These are phyloP conservation scores for Onygena corvina DNA, from an alignment of 2,329 filamentous ascomycete genomes.

Conservation along the genomic window DNA sequence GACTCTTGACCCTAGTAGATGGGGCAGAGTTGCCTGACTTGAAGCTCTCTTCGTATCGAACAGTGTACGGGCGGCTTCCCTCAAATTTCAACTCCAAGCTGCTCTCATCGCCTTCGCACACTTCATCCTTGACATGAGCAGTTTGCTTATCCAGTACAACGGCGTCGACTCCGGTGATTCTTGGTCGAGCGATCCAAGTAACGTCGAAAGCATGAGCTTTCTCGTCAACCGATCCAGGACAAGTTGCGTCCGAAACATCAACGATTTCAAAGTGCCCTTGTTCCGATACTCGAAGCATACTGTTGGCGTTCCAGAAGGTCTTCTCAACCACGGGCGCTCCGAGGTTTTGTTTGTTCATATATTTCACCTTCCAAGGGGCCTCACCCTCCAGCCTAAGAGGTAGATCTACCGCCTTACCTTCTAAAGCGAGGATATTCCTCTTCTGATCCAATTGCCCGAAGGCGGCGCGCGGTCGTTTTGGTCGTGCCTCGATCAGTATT, in stretches of 20 bases:
- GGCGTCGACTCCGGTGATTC: conserved; percentile 47
- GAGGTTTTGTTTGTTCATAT: conserved; percentile 53
- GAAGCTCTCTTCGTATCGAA: conserved; percentile 69
- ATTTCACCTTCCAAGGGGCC: conserved; percentile 69
- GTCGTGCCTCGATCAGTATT: conserved; percentile 70
- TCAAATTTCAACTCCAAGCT: conserved; percentile 67
- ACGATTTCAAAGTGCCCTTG: conserved; percentile 70
- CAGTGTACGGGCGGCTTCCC: conserved; percentile 70
- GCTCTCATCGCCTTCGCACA: conserved; percentile 93
- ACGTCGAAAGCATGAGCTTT: conserved; percentile 65
- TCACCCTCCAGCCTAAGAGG: conserved; percentile 79
- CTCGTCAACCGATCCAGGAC: conserved; percentile 67
- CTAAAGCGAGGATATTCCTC: conserved; percentile 60
- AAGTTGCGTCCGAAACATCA: conserved; percentile 64
- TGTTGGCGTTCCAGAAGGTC: conserved; percentile 48
- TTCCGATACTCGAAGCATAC: conserved; percentile 51
- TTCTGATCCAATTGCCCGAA: conserved; percentile 81
- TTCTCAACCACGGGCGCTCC: conserved; percentile 39
- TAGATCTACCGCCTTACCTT: conserved; percentile 59
- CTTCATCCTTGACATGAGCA: conserved; percentile 59
- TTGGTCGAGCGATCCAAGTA: conserved; percentile 72
- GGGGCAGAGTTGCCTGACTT: conserved; percentile 54
- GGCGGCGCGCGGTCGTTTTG: conserved; percentile 72
- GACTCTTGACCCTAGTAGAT: conserved; percentile 53
- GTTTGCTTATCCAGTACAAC: conserved; percentile 40